Base-by-base conservation (phyloP, 306 rosid species). In the Glycine soja region DNA sequence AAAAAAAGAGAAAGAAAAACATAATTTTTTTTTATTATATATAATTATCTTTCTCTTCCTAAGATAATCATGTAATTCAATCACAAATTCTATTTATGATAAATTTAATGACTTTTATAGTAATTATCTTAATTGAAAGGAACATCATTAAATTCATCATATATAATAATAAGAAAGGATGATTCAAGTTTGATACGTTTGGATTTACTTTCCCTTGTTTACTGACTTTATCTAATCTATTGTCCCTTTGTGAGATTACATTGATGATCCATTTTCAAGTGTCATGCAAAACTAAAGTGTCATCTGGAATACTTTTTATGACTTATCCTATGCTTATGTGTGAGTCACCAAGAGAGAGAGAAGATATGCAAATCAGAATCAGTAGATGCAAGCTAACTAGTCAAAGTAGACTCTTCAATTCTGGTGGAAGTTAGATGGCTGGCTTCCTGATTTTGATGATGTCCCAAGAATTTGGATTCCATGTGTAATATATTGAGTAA, bases 361-460 rank as follows among this genome's bases (percentile, higher is more conserved):
- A 58, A 58, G 70, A 74, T 18, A 32, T 77, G 64, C 80, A 65
- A 67, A 77, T 81, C 77, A 77, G 71, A 81, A 85, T 73, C 42
- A 65, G 42, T 66, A 57, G 38, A 51, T 81, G 68, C 67, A 63
- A 15, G 61, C 57, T 70, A 76, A 18, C 18, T 42, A 59, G 64
- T 86, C 61, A 78, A 78, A 61, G 70, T 51, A 61, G 32, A 46
- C 42, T 36, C 10, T 59, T 69, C 45, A n/a, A 73, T 78, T 68
- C 2, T 61, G 78, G 57, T 78, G 40, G 70, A 69, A 53, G 42
- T 83, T 83, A 46, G 53, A 72, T 86, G 81, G 81, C 69, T 80
- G 81, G 79, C 75, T 68, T 80, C 84, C 81, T 81, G 72, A 81
- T 86, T 76, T 78, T 32, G 74, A 83, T 86, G 81, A 77, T 81